Evolutionary conservation across 805 yeast genomes (phyloP), one percentile per base, ranked within the genome.

Genomic region (Kluyveromyces siamensis): DNA sequence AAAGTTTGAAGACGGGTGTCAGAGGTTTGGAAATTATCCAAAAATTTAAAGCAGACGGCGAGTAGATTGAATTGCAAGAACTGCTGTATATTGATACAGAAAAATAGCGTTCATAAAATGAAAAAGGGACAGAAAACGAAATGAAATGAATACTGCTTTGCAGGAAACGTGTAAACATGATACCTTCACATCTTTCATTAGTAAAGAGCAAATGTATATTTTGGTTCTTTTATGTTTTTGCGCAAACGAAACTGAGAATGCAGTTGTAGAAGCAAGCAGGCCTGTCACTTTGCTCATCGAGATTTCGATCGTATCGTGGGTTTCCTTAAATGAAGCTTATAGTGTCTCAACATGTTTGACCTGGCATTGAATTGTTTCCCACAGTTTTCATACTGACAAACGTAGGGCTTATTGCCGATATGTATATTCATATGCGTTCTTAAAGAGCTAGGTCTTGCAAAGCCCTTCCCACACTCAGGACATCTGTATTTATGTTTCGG

Each of bases 361-460:
- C 57, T 57, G 13, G 65, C 67, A 48, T 61, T 63, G 48, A 89
- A 89, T 21, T 79, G 73, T 52, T 87, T 77, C 16, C 77, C 76
- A 65, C 97, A 89, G 6, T 75, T 67, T 10, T 75, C 78, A 27
- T 51, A 50, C n/a, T 59, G 62, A 68, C 97, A 89, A 33, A 73
- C 71, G 60, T 79, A 89, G n/a, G 97, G 97, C 61, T 84, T 84
- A 57, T 87, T 91, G 21, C 96, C 96, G 1, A 96, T 87, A 59
- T 87, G 96, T 33, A 87, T 74, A 53, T 95, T 72, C 60, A 78
- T 68, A 68, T 88, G 96, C 0, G 96, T 87, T 42, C 89, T 69
- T 53, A 88, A 70, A 59, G 88, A 87, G 14, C 96, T 95, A 40
- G 96, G 90, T 61, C 89, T 93, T 0, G 93, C 83, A 58, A 88